phyloP scores from a whole-genome alignment of 2,329 filamentous ascomycete species.

The Alternaria postmessia region DNA sequence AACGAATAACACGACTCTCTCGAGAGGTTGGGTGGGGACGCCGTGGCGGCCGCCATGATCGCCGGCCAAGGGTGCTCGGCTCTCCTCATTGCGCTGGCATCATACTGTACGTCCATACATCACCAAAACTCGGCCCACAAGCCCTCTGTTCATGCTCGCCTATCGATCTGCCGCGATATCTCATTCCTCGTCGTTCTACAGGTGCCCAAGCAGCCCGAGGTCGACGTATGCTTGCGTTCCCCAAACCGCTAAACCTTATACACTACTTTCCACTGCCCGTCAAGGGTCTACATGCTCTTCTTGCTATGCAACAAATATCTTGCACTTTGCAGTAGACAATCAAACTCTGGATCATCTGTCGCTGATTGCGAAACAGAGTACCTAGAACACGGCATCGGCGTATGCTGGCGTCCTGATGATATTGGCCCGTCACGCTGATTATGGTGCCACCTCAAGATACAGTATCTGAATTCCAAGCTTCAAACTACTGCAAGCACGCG shows the following conservation, averaged over 20 bases:
- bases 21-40: conserved; percentile 11
- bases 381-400: conserved; percentile 3
- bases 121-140: conserved; percentile 5
- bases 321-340: not conserved
- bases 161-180: not conserved
- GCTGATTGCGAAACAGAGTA: conserved; percentile 3
- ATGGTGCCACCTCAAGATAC: conserved; percentile 1
- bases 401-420: not conserved
- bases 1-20: conserved; percentile 1
- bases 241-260: not conserved
- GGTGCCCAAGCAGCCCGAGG: not conserved
- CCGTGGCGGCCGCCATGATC: conserved; percentile 12
- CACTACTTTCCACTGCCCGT: not conserved
- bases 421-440: not conserved
- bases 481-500: conserved; percentile 6
- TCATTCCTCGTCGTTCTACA: conserved; percentile 1
- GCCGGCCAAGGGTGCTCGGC: conserved; percentile 16
- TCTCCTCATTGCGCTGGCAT: conserved; percentile 17
- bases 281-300: not conserved
- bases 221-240: not conserved
- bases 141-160: conserved; percentile 2
- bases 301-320: not conserved
- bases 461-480: not conserved
- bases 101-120: conserved; percentile 11
- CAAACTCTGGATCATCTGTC: not conserved